Evolutionary conservation across 768 basidiomycete genomes (phyloP).

Genomic region (Lentinus brumalis): DNA sequence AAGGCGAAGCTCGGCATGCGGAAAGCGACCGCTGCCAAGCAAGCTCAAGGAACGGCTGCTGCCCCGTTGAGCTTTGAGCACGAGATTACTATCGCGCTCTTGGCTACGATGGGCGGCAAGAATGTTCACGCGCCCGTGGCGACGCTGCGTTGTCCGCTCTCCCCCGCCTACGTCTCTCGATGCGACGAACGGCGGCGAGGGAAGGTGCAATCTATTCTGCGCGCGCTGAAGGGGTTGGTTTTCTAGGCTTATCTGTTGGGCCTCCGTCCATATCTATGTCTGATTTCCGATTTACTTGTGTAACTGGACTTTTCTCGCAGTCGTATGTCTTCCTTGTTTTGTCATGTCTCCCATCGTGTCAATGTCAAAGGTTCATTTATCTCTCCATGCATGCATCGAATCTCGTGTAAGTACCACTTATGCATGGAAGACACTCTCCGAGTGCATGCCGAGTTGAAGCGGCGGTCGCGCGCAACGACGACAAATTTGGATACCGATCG

Average conservation of each 20-base stretch:
- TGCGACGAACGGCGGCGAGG: background rate
- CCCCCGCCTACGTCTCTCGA: background rate
- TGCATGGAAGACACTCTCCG: no score
- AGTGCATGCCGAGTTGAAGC: no score
- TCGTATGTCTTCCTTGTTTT: no score
- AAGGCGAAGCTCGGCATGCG: background rate
- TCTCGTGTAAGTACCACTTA: no score
- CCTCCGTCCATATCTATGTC: no score
- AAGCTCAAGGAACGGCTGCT: background rate
- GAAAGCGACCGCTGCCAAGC: background rate
- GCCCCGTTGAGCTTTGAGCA: constrained; percentile 16
- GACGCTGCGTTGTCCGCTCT: background rate
- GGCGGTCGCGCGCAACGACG: background rate
- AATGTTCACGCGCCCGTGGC: background rate
- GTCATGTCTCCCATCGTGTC: no score
- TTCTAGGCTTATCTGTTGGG: constrained; percentile 2
- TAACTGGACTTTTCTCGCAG: no score
- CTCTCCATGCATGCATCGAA: no score
- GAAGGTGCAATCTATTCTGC: constrained; percentile 5
- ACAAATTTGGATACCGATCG: constrained; percentile 6
- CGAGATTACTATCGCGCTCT: constrained; percentile 20
- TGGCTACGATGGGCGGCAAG: constrained; percentile 12
- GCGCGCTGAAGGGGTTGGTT: constrained; percentile 5
- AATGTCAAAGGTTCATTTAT: no score
- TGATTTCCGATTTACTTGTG: no score